Conservation (phyloP, 805 yeast species). For the Starmerella davenportii region DNA sequence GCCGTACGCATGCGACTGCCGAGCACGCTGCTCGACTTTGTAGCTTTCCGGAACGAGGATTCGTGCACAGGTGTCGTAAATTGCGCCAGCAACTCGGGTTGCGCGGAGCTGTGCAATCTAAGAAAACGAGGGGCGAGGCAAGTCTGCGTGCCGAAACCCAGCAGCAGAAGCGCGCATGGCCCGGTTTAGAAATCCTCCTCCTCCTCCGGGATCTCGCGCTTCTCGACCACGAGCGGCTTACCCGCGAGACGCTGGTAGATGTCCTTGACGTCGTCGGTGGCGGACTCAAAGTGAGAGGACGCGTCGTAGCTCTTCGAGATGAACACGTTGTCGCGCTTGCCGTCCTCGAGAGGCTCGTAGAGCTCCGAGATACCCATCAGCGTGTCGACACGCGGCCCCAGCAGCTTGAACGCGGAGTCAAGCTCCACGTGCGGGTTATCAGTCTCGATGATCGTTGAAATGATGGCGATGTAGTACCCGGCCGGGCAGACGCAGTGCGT, state of each 20-base stretch:
- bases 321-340: slow-evolving; percentile 57
- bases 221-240: slow-evolving; percentile 70
- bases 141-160: too few species aligned
- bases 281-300: slow-evolving; percentile 83
- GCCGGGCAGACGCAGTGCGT: slow-evolving; percentile 80
- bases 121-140: too few species aligned
- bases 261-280: slow-evolving; percentile 94
- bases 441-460: slow-evolving; percentile 87
- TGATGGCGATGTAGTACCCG: slow-evolving; percentile 81
- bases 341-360: slow-evolving; percentile 74
- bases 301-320: slow-evolving; percentile 86
- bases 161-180: too few species aligned
- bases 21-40: too few species aligned
- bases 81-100: too few species aligned
- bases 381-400: slow-evolving; percentile 62
- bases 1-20: too few species aligned
- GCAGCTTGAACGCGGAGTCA: slow-evolving; percentile 80
- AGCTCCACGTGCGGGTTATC: slow-evolving; percentile 80
- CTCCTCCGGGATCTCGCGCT: slow-evolving; percentile 51
- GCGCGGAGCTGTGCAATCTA: too few species aligned
- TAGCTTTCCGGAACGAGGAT: too few species aligned
- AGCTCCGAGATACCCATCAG: slow-evolving; percentile 88
- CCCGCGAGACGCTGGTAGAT: slow-evolving; percentile 83
- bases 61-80: too few species aligned
- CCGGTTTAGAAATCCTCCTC: slow-evolving; percentile 24